Evolutionary conservation across 305 asterid species (phyloP).

Genomic region (Fraxinus latifolia): DNA sequence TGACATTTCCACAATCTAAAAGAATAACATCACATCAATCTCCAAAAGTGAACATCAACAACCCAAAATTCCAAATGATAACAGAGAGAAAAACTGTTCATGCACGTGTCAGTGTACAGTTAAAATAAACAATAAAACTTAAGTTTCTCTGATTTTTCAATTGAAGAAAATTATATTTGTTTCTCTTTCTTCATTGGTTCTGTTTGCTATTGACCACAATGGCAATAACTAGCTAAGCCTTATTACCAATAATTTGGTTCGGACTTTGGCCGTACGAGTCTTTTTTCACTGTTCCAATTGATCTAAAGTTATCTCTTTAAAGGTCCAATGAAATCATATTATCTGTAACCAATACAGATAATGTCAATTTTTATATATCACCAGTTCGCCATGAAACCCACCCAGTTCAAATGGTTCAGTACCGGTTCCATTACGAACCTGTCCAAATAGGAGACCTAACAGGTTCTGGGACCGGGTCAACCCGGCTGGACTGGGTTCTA

Average conservation of each 20-base stretch:
- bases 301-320: neutral
- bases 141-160: neutral
- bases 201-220: neutral
- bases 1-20: slow-evolving; percentile 4
- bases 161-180: neutral
- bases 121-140: neutral
- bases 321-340: neutral
- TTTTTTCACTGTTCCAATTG: neutral
- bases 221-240: neutral
- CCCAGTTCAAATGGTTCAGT: neutral
- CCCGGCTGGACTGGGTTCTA: neutral
- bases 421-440: neutral
- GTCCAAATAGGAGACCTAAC: neutral
- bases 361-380: neutral
- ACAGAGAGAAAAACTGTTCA: neutral
- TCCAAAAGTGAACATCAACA: neutral
- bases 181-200: neutral
- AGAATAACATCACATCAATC: slow-evolving; percentile 2
- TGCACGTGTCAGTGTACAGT: neutral
- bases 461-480: neutral
- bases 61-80: slow-evolving; percentile 1
- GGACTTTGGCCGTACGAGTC: neutral
- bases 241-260: neutral
- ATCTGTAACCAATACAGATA: neutral
- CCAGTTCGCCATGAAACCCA: neutral